Conservation (phyloP, 1,284 basidiomycete genomes). For the Entoloma clypeatum region DNA sequence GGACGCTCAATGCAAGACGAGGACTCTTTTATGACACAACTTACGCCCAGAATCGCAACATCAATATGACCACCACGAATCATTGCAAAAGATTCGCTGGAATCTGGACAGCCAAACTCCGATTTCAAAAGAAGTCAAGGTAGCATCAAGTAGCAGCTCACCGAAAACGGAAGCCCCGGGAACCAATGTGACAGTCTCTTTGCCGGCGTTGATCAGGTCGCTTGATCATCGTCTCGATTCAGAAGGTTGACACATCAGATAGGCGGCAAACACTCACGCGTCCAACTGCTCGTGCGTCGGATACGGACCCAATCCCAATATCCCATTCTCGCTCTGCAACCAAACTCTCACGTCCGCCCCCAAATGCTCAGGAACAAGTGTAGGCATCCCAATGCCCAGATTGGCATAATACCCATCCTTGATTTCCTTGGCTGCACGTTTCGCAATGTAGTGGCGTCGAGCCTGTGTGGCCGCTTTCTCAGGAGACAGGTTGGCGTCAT, state of each 20-base stretch:
- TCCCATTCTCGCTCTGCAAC: constrained; percentile 94
- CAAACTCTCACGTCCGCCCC: constrained; percentile 80
- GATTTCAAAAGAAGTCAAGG: constrained; percentile 3
- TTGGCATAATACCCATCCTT: constrained; percentile 86
- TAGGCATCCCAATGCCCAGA: constrained; percentile 90
- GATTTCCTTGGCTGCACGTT: constrained; percentile 84
- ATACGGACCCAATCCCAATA: constrained; percentile 94
- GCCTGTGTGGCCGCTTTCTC: constrained; percentile 53
- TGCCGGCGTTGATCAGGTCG: constrained; percentile 93
- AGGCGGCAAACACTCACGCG: constrained; percentile 52
- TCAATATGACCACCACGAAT: constrained; percentile 95
- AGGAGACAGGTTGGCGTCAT: constrained; percentile 31
- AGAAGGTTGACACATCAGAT: constrained; percentile 3
- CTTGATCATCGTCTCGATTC: constrained; percentile 33
- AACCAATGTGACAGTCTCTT: constrained; percentile 90
- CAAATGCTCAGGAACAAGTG: constrained; percentile 83
- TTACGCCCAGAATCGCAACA: constrained; percentile 81
- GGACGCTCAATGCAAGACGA: constrained; percentile 10
- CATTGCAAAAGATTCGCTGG: constrained; percentile 92
- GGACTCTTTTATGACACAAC: constrained; percentile 20
- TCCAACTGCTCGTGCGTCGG: constrained; percentile 87
- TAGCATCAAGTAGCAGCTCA: constrained; percentile 28
- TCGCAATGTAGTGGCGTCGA: constrained; percentile 76
- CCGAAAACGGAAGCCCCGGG: constrained; percentile 93
- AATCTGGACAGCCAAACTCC: constrained; percentile 46